These are phyloP conservation scores for Lathyrus sativus DNA, from an alignment of 306 rosid species.

Conservation along the genomic window DNA sequence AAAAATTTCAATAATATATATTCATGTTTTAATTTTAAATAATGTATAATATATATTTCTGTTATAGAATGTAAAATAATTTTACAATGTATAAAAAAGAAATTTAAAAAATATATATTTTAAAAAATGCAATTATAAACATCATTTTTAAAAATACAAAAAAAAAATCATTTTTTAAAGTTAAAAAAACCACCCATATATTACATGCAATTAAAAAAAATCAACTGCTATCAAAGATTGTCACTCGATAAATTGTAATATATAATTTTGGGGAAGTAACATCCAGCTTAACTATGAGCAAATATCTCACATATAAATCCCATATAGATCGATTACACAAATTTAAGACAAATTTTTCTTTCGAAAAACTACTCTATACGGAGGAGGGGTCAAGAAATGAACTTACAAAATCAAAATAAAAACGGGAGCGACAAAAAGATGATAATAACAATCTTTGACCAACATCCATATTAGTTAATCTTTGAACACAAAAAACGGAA, in stretches of 20 bases:
- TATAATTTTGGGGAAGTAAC: not conserved
- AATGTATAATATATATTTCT: too few species aligned
- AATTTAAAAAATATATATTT: too few species aligned
- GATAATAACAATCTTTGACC: slow-evolving; percentile 19
- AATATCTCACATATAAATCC: slow-evolving; percentile 22
- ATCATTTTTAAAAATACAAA: too few species aligned
- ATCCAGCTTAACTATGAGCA: not conserved
- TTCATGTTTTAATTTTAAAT: too few species aligned
- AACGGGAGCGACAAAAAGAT: slow-evolving; percentile 8
- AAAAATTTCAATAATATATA: too few species aligned
- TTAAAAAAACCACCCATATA: too few species aligned
- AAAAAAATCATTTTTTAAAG: too few species aligned
- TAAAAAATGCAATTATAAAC: too few species aligned
- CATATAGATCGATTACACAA: slow-evolving; percentile 16
- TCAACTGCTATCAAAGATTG: not conserved
- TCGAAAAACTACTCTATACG: slow-evolving; percentile 29
- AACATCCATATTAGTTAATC: slow-evolving; percentile 34
- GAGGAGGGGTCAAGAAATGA: slow-evolving; percentile 12
- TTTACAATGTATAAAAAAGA: too few species aligned
- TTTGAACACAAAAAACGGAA: slow-evolving; percentile 38
- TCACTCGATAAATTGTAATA: not conserved
- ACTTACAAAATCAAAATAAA: not conserved
- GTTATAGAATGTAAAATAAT: too few species aligned
- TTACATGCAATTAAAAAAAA: not conserved
- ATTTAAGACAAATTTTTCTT: slow-evolving; percentile 15